Conservation (phyloP, 495 filamentous ascomycete genomes). For the Massariosphaeria phaeospora region DNA sequence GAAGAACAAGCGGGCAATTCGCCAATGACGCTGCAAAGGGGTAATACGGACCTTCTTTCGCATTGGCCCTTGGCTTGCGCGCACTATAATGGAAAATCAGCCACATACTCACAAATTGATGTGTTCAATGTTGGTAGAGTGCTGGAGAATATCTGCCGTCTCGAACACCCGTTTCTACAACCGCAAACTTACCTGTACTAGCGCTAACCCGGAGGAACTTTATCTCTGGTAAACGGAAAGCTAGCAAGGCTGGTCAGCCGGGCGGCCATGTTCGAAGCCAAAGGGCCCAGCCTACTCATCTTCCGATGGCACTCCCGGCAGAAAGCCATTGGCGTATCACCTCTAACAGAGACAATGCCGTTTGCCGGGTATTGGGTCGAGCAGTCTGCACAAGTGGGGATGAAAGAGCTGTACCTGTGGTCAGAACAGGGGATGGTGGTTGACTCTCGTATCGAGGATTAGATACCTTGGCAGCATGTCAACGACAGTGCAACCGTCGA, state of each 20-base stretch:
- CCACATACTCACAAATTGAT: no score
- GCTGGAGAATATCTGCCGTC: not conserved
- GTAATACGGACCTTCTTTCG: slow-evolving; percentile 48
- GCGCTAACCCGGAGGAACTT: slow-evolving; percentile 70
- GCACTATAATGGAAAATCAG: slow-evolving; percentile 23
- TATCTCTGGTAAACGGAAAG: slow-evolving; percentile 71
- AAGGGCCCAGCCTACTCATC: slow-evolving; percentile 48
- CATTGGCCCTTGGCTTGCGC: slow-evolving; percentile 41
- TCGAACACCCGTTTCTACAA: no score
- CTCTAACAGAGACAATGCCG: slow-evolving; percentile 66
- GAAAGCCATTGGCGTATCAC: slow-evolving; percentile 68
- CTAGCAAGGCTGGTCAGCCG: not conserved
- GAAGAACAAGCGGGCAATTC: no score
- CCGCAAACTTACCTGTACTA: slow-evolving; percentile 46
- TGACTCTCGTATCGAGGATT: not conserved
- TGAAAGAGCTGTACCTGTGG: slow-evolving; percentile 56
- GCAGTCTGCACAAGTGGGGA: slow-evolving; percentile 77
- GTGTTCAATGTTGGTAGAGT: no score
- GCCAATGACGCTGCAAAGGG: not conserved
- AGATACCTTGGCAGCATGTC: slow-evolving; percentile 67
- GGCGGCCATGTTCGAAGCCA: slow-evolving; percentile 39
- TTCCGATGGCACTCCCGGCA: slow-evolving; percentile 79
- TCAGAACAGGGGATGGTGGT: not conserved
- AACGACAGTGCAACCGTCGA: slow-evolving; percentile 68
- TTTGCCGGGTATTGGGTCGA: slow-evolving; percentile 61